Conservation (phyloP, 495 filamentous ascomycete species). For the Aspergillus olivimuriae region DNA sequence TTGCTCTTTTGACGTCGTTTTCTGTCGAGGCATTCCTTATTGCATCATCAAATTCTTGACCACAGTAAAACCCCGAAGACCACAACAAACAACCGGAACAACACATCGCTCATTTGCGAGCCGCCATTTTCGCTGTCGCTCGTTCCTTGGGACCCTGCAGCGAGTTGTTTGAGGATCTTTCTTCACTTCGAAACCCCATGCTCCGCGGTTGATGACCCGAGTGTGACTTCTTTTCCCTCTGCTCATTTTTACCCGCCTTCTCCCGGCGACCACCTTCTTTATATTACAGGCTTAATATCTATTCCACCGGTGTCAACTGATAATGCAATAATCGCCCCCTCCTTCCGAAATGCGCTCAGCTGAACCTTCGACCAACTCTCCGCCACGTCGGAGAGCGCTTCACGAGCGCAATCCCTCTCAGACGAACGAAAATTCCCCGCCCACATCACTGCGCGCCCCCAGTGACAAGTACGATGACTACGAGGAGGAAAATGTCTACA, state of each 20-base stretch:
- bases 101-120: conserved; percentile 9
- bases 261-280: conserved; percentile 4
- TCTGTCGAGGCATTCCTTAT: conserved; percentile 31
- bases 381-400: conserved; percentile 39
- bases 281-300: conserved; percentile 3
- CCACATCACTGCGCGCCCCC: conserved; percentile 30
- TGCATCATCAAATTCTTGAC: conserved; percentile 16
- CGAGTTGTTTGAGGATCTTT: neutral
- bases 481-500: conserved; percentile 36
- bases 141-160: neutral
- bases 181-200: neutral
- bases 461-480: conserved; percentile 25
- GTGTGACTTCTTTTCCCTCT: neutral
- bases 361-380: conserved; percentile 17
- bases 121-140: conserved; percentile 6
- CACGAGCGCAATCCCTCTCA: conserved; percentile 50
- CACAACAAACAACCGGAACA: conserved; percentile 12
- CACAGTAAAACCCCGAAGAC: too few species aligned
- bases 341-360: conserved; percentile 26
- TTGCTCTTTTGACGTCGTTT: conserved; percentile 13
- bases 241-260: neutral
- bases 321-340: conserved; percentile 33
- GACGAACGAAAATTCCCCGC: conserved; percentile 37
- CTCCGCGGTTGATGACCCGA: neutral
- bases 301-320: conserved; percentile 13